phyloP scores from a whole-genome alignment of 2,329 filamentous ascomycete genomes.

The Tothia fuscella region DNA sequence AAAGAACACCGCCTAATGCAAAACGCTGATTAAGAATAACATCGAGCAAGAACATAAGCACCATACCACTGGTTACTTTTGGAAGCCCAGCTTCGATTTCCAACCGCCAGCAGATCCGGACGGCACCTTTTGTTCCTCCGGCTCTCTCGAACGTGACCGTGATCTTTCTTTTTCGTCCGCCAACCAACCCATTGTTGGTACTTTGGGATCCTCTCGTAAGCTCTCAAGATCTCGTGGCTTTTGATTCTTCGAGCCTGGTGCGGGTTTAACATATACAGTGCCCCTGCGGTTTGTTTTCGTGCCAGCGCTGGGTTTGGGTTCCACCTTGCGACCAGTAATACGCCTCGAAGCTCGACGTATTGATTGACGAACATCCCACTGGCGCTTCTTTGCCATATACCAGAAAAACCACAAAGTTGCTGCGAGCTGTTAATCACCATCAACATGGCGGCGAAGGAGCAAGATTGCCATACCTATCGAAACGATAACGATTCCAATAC shows the following conservation, averaged over 20 bases:
- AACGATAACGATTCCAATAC: conserved; percentile 46
- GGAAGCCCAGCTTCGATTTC: too few species aligned
- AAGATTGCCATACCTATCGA: conserved; percentile 43
- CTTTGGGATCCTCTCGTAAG: not conserved
- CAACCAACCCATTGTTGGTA: conserved; percentile 7
- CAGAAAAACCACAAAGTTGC: conserved; percentile 41
- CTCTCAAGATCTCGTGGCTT: not conserved
- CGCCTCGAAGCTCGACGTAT: conserved; percentile 51
- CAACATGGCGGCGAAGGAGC: not conserved
- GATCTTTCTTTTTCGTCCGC: conserved; percentile 9
- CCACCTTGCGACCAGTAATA: conserved; percentile 26
- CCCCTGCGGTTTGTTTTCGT: conserved; percentile 3
- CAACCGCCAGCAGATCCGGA: too few species aligned
- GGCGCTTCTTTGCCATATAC: conserved; percentile 70
- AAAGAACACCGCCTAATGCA: too few species aligned
- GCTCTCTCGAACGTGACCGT: conserved; percentile 2
- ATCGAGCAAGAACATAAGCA: too few species aligned
- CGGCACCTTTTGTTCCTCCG: too few species aligned
- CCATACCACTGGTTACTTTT: too few species aligned
- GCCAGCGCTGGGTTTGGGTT: not conserved
- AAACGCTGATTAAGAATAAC: too few species aligned
- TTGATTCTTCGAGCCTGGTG: not conserved
- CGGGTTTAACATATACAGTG: conserved; percentile 6
- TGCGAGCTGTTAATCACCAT: not conserved
- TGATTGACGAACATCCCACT: conserved; percentile 67